Base-by-base conservation (phyloP, 2,329 filamentous ascomycete genomes). In the Paracamarosporium sp. region DNA sequence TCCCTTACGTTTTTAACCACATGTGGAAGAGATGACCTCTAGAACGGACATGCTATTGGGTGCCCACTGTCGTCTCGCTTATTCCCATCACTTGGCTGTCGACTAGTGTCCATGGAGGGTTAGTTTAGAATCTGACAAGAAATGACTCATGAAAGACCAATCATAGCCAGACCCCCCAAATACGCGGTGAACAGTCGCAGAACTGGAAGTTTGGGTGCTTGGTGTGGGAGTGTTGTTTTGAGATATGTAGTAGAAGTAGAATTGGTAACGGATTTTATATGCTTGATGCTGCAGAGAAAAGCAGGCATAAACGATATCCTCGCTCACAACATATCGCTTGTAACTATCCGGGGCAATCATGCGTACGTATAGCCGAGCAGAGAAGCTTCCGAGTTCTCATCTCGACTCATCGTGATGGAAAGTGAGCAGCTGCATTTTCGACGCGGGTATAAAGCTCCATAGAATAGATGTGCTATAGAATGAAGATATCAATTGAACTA, bases 391-490 rank as follows among this genome's bases (percentile, higher is more conserved):
- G n/a, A 1, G 44, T 6, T 7, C 44, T 47, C 44, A 47, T 47
- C 7, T 63, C 50, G 63, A 65, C 59, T 65, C 63, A 65, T 58
- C 7, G 31, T 63, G 62, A 61, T 58, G 15, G 24, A 50, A 43
- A 57, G 40, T 60, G 57, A 60, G 15, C 8, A n/a, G 13, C 17
- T 36, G 13, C 20, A 17, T 28, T 4, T 12, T 50, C 6, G 7
- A 53, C 17, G 15, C 20, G 20, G 33, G 33, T 58, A 58, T 50
- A 57, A 45, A 38, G 38, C 24, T 40, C 35, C n/a, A 33, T 36
- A 36, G 17, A 38, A 15, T 52, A 41, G 27, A 52, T 12, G n/a
- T 36, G 38, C 24, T 20, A 45, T 36, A 44, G 30, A 54, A 46
- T 35, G 8, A 15, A 58, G 17, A 31, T 24, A 51, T 40, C 47